Conservation (phyloP, 306 rosid species). For the Corylus heterophylla region DNA sequence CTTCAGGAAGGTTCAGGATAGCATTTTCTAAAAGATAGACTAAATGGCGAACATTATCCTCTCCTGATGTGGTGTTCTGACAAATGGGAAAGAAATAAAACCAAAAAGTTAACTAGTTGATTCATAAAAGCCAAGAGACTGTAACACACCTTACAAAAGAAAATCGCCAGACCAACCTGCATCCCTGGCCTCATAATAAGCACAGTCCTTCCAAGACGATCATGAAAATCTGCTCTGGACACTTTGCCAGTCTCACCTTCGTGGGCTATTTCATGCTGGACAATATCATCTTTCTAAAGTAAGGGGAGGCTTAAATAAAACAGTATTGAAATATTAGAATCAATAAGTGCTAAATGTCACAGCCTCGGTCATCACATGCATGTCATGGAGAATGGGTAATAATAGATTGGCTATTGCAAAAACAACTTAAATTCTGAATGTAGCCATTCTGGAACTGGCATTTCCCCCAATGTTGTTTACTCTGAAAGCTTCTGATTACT, state of each 20-base stretch:
- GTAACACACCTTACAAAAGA: constrained; percentile 2
- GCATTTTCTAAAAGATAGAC: constrained; percentile 89
- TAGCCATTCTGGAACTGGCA: not conserved
- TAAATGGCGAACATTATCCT: constrained; percentile 60
- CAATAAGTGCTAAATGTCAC: not conserved
- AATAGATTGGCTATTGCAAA: not conserved
- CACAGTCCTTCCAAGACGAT: constrained; percentile 76
- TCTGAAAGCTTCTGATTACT: not conserved
- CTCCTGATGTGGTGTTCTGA: constrained; percentile 71
- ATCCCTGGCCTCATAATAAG: constrained; percentile 87
- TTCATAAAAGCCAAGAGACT: not conserved
- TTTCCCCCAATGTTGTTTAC: not conserved
- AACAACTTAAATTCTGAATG: not conserved
- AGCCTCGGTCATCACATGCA: not conserved
- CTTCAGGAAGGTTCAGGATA: constrained; percentile 73
- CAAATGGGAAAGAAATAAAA: not conserved
- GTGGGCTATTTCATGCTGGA: constrained; percentile 79
- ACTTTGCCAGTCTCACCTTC: constrained; percentile 96
- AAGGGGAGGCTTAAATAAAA: not conserved
- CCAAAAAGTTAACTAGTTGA: not conserved
- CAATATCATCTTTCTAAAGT: not conserved
- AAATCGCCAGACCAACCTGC: constrained; percentile 44
- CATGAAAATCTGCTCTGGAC: constrained; percentile 73
- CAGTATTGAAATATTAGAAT: not conserved
- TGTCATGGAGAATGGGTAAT: not conserved